These are phyloP conservation scores for Xylaria acuta DNA, from an alignment of 495 filamentous ascomycete genomes.

Conservation along the genomic window DNA sequence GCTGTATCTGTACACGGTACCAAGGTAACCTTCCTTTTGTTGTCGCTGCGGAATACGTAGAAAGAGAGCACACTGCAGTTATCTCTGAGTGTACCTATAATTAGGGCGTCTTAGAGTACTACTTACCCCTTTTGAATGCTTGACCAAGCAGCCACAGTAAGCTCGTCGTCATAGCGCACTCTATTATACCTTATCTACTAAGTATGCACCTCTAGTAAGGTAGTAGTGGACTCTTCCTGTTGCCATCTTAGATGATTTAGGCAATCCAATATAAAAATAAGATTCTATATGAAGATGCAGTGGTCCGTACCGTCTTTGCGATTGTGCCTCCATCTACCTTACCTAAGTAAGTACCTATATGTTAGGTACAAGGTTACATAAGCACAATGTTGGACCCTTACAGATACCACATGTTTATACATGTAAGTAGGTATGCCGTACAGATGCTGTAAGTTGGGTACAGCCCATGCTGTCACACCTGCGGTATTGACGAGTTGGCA, in stretches of 20 bases:
- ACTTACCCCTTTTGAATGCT: conserved; percentile 1
- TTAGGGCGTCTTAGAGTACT: neutral
- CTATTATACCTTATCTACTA: neutral
- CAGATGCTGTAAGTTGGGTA: too few relatives aligned
- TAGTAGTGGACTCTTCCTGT: neutral
- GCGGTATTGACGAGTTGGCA: neutral
- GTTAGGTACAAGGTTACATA: neutral
- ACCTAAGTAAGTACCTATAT: too few relatives aligned
- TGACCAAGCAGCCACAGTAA: neutral
- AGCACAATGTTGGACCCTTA: too few relatives aligned
- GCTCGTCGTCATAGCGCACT: neutral
- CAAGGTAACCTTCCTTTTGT: conserved; percentile 1
- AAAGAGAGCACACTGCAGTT: neutral
- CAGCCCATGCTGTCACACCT: neutral
- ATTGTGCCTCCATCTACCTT: neutral
- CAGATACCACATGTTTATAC: neutral
- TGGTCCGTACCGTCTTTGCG: neutral
- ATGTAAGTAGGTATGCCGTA: neutral
- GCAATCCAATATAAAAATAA: neutral
- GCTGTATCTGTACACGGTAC: neutral
- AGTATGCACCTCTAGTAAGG: neutral
- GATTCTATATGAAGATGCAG: neutral
- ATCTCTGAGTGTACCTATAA: neutral
- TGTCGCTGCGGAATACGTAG: neutral
- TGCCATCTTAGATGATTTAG: neutral